Conservation (phyloP, 208 protist species). For the Crithidia acanthocephali region DNA sequence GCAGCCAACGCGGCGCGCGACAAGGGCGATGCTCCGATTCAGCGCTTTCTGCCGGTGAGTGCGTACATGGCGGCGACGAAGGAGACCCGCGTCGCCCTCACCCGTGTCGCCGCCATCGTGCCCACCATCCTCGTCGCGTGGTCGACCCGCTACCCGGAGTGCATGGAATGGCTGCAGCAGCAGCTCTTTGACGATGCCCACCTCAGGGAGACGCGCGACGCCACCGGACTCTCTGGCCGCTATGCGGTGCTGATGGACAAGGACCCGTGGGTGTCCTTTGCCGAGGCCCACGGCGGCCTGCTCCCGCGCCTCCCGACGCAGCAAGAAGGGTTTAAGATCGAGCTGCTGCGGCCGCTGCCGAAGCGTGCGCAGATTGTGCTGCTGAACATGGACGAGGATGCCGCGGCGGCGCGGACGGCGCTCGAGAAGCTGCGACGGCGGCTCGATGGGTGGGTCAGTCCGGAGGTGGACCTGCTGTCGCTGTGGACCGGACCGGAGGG, state of each 20-base stretch:
- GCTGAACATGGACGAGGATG: conserved; percentile 79
- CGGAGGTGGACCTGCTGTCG: conserved; percentile 70
- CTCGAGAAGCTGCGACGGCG: conserved; percentile 39
- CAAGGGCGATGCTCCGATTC: not conserved
- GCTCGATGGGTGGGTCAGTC: conserved; percentile 59
- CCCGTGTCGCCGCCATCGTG: conserved; percentile 50
- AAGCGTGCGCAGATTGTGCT: conserved; percentile 88
- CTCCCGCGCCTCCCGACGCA: conserved; percentile 26
- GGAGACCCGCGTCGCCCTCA: conserved; percentile 63
- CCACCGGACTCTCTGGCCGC: conserved; percentile 31
- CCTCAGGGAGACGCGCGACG: conserved; percentile 28
- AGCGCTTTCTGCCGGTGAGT: conserved; percentile 23
- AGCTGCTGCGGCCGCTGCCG: conserved; percentile 30
- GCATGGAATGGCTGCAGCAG: conserved; percentile 63
- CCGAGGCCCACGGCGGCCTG: conserved; percentile 48
- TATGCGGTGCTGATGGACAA: conserved; percentile 38
- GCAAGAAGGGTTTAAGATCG: conserved; percentile 27
- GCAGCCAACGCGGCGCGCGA: not conserved
- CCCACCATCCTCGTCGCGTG: conserved; percentile 83
- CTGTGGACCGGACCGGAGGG: conserved; percentile 79
- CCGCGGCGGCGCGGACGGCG: conserved; percentile 30
- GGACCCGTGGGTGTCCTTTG: conserved; percentile 77
- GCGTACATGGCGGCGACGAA: conserved; percentile 56
- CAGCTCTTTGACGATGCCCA: conserved; percentile 63
- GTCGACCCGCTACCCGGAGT: conserved; percentile 61